Base-by-base conservation (phyloP, 306 rosid species). In the Cucumis sativus region DNA sequence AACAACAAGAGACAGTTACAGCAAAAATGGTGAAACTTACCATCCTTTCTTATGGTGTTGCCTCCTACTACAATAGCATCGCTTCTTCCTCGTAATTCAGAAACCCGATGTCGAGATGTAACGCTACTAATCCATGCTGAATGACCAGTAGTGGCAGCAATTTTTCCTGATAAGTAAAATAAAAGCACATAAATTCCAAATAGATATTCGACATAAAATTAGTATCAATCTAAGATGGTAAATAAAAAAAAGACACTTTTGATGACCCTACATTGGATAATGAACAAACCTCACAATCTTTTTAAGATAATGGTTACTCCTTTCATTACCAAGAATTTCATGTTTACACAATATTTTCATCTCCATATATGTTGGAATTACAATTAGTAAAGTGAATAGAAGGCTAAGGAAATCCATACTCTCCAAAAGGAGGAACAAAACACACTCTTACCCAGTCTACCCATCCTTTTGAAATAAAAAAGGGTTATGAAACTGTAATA, bases 41-140 rank as follows among this genome's bases (percentile, higher is more conserved):
- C 79, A 81, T 95, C 98, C 86, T 72, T 88, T 54, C 97, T 90
- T 23, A 86, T 87, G 0, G 98, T 95, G 76, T 95, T 95, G 77
- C 98, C 98, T 70, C 97, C 98, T 23, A 92, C 96, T 72, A 95
- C 80, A 47, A 92, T 80, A 10, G 96, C 98, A 76, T 95, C 98
- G 79, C 97, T 90, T 87, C 95, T 88, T 79, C 96, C 96, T n/a
- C 96, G 88, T 49, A 92, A 75, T 80, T 95, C 92, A 30, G 88
- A 90, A 81, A 92, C 96, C 60, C 88, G 89, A 80, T 82, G 79
- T 84, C 96, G 84, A 66, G 98, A 92, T 40, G 72, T 75, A 81
- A 85, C 85, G 84, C 97, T 78, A 83, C 97, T 92, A 76, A 95
- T 89, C 97, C 97, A 92, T 2, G 96, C 83, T 6, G 97, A 88